Evolutionary conservation across 306 rosid species (phyloP).

Genomic region (Glycine soja): DNA sequence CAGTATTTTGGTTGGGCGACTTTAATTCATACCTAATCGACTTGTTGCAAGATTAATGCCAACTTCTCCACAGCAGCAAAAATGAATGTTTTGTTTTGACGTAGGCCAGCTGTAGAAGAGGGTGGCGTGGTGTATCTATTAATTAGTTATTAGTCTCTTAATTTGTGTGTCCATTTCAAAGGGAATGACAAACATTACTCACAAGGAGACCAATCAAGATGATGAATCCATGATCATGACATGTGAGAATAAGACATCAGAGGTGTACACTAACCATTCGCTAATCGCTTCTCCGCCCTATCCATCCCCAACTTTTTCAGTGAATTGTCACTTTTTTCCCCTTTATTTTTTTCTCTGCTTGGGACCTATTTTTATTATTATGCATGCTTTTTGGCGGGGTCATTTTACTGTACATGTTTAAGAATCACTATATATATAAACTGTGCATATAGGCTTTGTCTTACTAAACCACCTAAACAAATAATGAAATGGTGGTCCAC

Average conservation of each 20-base stretch:
- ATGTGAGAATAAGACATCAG: constrained; percentile 29
- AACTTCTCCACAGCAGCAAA: constrained; percentile 2
- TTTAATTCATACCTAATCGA: constrained; percentile 23
- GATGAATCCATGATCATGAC: constrained; percentile 42
- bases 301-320: constrained; percentile 13
- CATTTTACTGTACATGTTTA: neutral
- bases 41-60: constrained; percentile 25
- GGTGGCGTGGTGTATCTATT: neutral
- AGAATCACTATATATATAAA: no score
- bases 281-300: neutral
- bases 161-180: constrained; percentile 29
- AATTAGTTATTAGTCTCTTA: neutral
- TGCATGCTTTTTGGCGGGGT: neutral
- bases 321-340: neutral
- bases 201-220: constrained; percentile 26
- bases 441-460: constrained; percentile 15
- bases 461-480: neutral
- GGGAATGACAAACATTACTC: constrained; percentile 37
- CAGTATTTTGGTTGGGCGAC: neutral
- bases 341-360: neutral
- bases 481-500: constrained; percentile 29
- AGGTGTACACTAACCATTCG: constrained; percentile 31
- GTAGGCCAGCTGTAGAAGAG: neutral
- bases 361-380: constrained; percentile 5
- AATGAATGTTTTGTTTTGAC: constrained; percentile 10